Percentiles rank a stretch among this genome's conserved stretches.
These are phyloP conservation scores for Combretum micranthum DNA, from an alignment of 345 rosid genomes.

Conservation along the genomic window DNA sequence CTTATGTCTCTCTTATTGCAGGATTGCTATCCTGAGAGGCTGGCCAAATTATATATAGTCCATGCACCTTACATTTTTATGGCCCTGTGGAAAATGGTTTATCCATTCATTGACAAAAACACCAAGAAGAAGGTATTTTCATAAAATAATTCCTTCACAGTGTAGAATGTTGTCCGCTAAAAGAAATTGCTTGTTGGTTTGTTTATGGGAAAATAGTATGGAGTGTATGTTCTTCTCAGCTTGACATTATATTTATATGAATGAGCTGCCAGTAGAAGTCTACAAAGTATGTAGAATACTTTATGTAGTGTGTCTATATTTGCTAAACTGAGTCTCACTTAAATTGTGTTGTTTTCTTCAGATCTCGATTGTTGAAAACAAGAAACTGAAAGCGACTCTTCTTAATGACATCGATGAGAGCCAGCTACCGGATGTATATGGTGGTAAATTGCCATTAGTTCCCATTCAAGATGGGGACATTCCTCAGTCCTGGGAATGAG, in stretches of 20 bases:
- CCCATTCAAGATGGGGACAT: slow-evolving; percentile 55
- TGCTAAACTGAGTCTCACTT: background rate
- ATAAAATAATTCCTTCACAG: too few species aligned
- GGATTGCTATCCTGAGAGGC: slow-evolving; percentile 92
- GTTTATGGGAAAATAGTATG: too few species aligned
- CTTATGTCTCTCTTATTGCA: slow-evolving; percentile 20
- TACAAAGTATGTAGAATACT: background rate
- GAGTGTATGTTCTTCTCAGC: too few species aligned
- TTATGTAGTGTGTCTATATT: background rate
- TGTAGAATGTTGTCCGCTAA: too few species aligned
- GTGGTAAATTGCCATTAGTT: slow-evolving; percentile 60
- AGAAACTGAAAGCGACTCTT: slow-evolving; percentile 49
- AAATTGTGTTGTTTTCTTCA: slow-evolving; percentile 16
- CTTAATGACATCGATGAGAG: slow-evolving; percentile 67
- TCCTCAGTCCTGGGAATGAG: background rate
- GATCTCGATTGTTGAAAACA: slow-evolving; percentile 80
- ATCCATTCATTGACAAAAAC: slow-evolving; percentile 72
- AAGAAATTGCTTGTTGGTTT: too few species aligned
- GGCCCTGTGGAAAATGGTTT: slow-evolving; percentile 83
- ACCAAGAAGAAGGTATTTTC: slow-evolving; percentile 71
- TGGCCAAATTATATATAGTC: slow-evolving; percentile 60
- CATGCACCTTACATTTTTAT: slow-evolving; percentile 75
- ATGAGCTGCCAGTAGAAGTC: background rate
- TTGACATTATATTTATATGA: too few species aligned
- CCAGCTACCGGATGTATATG: slow-evolving; percentile 74